Evolutionary conservation across 257 asterid species (phyloP), one percentile per base, ranked within the genome.

Genomic region (Solanum microdontum): DNA sequence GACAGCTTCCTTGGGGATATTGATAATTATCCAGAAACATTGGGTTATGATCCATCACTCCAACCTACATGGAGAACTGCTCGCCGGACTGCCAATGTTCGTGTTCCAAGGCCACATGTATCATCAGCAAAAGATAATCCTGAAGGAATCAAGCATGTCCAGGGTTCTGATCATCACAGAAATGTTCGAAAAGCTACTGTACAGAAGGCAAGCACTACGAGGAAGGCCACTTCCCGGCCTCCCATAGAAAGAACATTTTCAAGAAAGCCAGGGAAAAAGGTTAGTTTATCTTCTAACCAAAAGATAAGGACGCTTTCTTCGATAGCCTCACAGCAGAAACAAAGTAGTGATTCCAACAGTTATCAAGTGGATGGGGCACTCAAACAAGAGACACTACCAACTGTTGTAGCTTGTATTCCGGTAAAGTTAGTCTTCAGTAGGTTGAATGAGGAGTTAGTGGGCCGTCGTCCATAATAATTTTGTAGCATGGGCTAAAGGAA

Each of bases 361-460:
- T 87, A 55, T 84, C 90, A 58, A 40, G 91, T 83, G 86, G 92
- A 90, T 33, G 93, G 93, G 89, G 87, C 92, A 91, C 90, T 93
- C 12, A 95, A 95, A 91, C 87, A 90, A 10, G 95, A 88, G 66
- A 86, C 88, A 6, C 82, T 88, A 72, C 92, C 95, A 72, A 91
- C 93, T 14, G 88, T 93, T 1, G 92, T 97, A 62, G 95, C 99
- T 85, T 97, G 98, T 88, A 94, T 97, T 89, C 99, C 99, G 12
- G 99, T 97, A 9, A 97, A 94, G 90, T 89, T 97, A 92, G 99
- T 95, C 36, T 97, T 94, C 92, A 95, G 98, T 91, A 92, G 99
- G 92, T 93, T 97, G 87, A 94, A 94, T 30, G 99, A 95, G 94
- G 99, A 92, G 89, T 87, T 97, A 91, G 91, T 89, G 11, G 95